Evolutionary conservation across 805 yeast genomes (phyloP).

Genomic region (Candida oleophila): DNA sequence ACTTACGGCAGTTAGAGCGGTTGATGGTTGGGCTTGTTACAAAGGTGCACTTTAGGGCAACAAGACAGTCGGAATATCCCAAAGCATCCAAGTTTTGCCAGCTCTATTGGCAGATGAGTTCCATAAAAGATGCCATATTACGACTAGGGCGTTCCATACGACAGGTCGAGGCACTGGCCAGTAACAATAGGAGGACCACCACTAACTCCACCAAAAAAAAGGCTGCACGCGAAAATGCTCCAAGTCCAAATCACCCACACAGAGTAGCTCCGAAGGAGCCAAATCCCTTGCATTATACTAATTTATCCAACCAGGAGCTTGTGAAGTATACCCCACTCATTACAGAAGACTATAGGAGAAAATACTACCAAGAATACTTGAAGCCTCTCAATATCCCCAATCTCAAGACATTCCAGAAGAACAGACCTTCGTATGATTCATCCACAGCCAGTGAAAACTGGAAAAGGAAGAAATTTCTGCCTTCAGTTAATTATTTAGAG

Average conservation of each 20-base stretch:
- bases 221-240: too few relatives aligned
- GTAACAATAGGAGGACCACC: constrained; percentile 5
- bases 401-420: constrained; percentile 29
- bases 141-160: constrained; percentile 33
- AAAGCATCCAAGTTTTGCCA: not conserved
- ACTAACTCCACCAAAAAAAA: not conserved
- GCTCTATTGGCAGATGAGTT: constrained; percentile 19
- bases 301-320: constrained; percentile 8
- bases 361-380: constrained; percentile 30
- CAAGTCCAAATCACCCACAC: too few relatives aligned
- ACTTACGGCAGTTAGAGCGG: too few relatives aligned
- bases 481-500: constrained; percentile 19
- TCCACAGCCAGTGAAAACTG: constrained; percentile 26
- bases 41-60: not conserved
- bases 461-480: constrained; percentile 20
- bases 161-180: constrained; percentile 18
- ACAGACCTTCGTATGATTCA: constrained; percentile 20
- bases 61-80: not conserved
- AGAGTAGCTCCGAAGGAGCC: constrained; percentile 1
- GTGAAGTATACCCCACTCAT: constrained; percentile 12
- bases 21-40: too few relatives aligned
- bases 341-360: constrained; percentile 16
- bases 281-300: constrained; percentile 3
- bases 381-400: constrained; percentile 33
- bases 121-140: constrained; percentile 32